Conservation (phyloP, 805 yeast genomes). For the Pichia ethanolica region DNA sequence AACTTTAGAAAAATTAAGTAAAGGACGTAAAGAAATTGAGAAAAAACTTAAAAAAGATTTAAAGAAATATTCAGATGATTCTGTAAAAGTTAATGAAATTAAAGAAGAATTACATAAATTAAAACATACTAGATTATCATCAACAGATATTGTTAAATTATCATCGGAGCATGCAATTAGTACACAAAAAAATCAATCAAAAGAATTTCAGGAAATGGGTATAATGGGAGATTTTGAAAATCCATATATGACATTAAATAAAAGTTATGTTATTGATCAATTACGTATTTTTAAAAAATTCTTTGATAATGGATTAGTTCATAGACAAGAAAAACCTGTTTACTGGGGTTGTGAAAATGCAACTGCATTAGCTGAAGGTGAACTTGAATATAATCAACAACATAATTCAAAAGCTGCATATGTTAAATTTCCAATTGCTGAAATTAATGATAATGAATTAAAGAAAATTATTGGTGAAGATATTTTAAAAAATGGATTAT, state of each 20-base stretch:
- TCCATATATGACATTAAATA: slow-evolving; percentile 67
- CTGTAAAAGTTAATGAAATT: slow-evolving; percentile 4
- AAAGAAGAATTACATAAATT: slow-evolving; percentile 9
- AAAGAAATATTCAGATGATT: slow-evolving; percentile 13
- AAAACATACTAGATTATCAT: slow-evolving; percentile 25
- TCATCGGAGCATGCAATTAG: slow-evolving; percentile 65
- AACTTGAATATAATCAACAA: slow-evolving; percentile 71
- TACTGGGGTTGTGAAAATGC: slow-evolving; percentile 94
- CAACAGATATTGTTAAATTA: slow-evolving; percentile 51
- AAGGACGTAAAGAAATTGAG: slow-evolving; percentile 22
- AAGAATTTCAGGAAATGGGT: slow-evolving; percentile 60
- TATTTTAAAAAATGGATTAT: slow-evolving; percentile 10
- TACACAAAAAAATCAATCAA: slow-evolving; percentile 57
- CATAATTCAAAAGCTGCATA: slow-evolving; percentile 65
- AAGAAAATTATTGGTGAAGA: slow-evolving; percentile 8
- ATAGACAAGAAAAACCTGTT: slow-evolving; percentile 87
- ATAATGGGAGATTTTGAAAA: slow-evolving; percentile 77
- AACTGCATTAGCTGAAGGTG: slow-evolving; percentile 96
- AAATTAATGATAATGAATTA: slow-evolving; percentile 17
- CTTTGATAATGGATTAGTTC: slow-evolving; percentile 58
- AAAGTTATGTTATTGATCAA: slow-evolving; percentile 68
- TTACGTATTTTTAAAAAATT: slow-evolving; percentile 60
- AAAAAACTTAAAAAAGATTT: slow-evolving; percentile 23
- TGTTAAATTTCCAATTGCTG: slow-evolving; percentile 54
- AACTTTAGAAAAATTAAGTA: slow-evolving; percentile 46